Percentiles rank a stretch among this genome's conserved stretches.
phyloP scores from a whole-genome alignment of 2,329 filamentous ascomycete species.

The Beauveria sp. region DNA sequence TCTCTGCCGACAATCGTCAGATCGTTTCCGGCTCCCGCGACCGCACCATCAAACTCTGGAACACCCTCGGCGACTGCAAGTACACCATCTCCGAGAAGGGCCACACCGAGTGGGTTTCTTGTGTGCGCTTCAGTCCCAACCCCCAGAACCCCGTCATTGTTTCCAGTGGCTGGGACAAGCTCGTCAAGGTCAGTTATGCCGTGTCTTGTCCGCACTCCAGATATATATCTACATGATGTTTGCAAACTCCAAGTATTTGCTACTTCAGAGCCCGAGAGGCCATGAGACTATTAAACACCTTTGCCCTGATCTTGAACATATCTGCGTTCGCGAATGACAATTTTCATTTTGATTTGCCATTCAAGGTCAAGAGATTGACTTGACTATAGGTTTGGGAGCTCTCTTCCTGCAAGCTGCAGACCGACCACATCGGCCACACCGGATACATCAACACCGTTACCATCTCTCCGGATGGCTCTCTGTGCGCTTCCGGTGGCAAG shows the following conservation, averaged over 20 bases:
- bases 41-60: constrained; percentile 99
- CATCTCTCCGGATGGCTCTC: constrained; percentile 98
- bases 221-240: constrained; percentile 69
- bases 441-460: constrained; percentile 99
- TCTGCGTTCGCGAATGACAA: constrained; percentile 13
- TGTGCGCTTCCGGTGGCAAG: constrained; percentile 98
- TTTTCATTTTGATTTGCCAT: background rate
- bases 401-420: constrained; percentile 98
- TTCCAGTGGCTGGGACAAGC: constrained; percentile 98
- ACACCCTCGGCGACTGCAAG: constrained; percentile 99
- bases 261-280: constrained; percentile 98
- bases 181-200: constrained; percentile 82
- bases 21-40: constrained; percentile 98
- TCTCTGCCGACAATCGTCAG: constrained; percentile 99
- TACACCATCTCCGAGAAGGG: constrained; percentile 99
- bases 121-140: constrained; percentile 99
- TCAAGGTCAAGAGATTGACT: background rate
- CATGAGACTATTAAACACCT: constrained; percentile 95
- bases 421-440: constrained; percentile 99
- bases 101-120: constrained; percentile 99
- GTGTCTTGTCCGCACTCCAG: background rate
- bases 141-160: constrained; percentile 99
- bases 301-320: constrained; percentile 63
- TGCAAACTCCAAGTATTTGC: constrained; percentile 92
- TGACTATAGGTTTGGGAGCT: constrained; percentile 88